phyloP scores from a whole-genome alignment of 306 rosid species.

The Glycyrrhiza uralensis region DNA sequence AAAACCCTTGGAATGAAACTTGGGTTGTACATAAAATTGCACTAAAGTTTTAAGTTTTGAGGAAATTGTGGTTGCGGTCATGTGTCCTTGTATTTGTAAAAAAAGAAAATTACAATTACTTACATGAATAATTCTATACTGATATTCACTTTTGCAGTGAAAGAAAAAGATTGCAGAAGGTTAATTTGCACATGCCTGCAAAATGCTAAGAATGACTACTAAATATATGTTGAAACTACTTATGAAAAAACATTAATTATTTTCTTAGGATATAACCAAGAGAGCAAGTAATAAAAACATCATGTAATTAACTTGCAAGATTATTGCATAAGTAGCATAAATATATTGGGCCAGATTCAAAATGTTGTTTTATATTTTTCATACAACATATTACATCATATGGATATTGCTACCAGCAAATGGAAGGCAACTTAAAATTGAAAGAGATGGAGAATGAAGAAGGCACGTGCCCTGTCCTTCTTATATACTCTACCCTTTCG shows the following conservation, averaged over 20 bases:
- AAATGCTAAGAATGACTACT: too few relatives aligned
- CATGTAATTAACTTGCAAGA: neutral
- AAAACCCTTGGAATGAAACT: too few relatives aligned
- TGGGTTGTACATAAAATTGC: too few relatives aligned
- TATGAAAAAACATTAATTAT: neutral
- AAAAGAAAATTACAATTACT: too few relatives aligned
- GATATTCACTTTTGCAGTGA: too few relatives aligned
- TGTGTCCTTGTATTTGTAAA: too few relatives aligned
- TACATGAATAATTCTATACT: too few relatives aligned
- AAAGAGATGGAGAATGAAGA: conserved; percentile 74
- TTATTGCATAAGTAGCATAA: conserved; percentile 16
- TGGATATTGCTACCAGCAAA: conserved; percentile 66
- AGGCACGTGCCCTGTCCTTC: conserved; percentile 89
- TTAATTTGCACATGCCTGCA: too few relatives aligned
- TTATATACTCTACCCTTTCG: conserved; percentile 75
- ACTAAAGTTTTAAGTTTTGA: too few relatives aligned
- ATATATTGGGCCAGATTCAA: conserved; percentile 3
- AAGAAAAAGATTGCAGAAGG: too few relatives aligned
- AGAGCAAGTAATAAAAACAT: neutral
- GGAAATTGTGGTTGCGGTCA: too few relatives aligned
- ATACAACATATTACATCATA: conserved; percentile 11
- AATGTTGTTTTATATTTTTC: conserved; percentile 28
- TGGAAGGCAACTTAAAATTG: conserved; percentile 69
- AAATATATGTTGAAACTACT: neutral
- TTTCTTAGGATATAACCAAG: neutral